Evolutionary conservation across 2,329 filamentous ascomycete species (phyloP).

Genomic region (Periconia sp.): DNA sequence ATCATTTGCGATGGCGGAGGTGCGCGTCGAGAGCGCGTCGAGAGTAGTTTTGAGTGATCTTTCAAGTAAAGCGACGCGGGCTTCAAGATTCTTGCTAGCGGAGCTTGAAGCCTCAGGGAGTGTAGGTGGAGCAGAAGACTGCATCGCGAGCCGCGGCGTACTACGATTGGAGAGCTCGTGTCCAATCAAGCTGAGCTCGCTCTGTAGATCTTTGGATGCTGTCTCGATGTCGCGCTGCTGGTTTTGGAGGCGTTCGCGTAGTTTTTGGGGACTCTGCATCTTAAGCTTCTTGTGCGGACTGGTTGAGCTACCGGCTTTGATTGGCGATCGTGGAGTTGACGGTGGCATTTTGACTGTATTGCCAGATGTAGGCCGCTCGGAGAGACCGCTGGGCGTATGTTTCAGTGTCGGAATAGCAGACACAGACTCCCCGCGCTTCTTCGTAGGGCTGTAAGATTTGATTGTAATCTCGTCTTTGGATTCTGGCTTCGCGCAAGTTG

Average conservation of each 20-base stretch:
- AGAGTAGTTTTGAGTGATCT: constrained; percentile 62
- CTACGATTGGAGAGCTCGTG: constrained; percentile 70
- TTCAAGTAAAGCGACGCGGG: constrained; percentile 71
- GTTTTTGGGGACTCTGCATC: constrained; percentile 69
- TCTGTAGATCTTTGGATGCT: constrained; percentile 71
- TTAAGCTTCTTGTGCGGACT: constrained; percentile 37
- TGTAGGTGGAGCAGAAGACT: constrained; percentile 34
- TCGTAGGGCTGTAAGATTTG: constrained; percentile 48
- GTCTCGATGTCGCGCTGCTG: constrained; percentile 78
- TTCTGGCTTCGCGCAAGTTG: constrained; percentile 23
- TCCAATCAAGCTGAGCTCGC: constrained; percentile 79
- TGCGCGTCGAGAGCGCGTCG: constrained; percentile 39
- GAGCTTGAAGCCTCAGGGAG: constrained; percentile 23
- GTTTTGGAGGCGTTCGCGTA: constrained; percentile 81
- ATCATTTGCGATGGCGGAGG: constrained; percentile 67
- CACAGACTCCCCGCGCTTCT: constrained; percentile 52
- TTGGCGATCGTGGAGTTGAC: constrained; percentile 36
- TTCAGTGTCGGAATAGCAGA: constrained; percentile 58
- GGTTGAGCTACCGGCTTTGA: constrained; percentile 27
- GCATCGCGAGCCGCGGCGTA: constrained; percentile 39
- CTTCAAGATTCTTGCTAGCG: constrained; percentile 49
- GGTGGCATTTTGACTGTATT: constrained; percentile 66
- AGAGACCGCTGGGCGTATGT: constrained; percentile 55
- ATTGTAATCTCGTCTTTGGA: constrained; percentile 44
- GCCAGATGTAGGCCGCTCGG: constrained; percentile 56